Base-by-base conservation (phyloP, 306 rosid genomes). In the Hippophae tibetana region DNA sequence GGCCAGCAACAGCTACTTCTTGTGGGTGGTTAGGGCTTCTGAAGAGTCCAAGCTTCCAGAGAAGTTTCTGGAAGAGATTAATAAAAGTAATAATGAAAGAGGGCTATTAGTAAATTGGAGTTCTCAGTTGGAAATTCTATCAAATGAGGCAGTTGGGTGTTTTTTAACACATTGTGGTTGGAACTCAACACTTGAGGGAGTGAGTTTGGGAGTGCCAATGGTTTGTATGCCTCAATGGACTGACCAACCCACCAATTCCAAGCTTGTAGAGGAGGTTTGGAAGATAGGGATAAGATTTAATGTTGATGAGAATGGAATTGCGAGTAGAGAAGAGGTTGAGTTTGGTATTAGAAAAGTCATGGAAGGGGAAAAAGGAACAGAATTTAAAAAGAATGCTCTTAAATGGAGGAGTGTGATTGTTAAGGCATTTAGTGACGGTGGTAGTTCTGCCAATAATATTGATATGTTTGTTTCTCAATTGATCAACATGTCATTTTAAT, bases 201-300 rank as follows among this genome's bases (percentile, higher is more conserved):
- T 82, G 50, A 64, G 87, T 48, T 67, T 78, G 52, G 84, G 80
- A 10, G 80, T 82, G 56, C 84, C 84, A 8, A 78, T 78, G 82
- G 64, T 82, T 23, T 75, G 63, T 56, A 68, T 82, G 63, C 84
- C 87, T 11, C 82, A 75, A 3, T 82, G 82, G 84, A 75, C 84
- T 0, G 87, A 78, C 68, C 87, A 78, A 11, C 77, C 82, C n/a
- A 53, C 73, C 6, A 56, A 73, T 73, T 78, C 87, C 7, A 82
- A 82, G 45, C 68, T 49, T 48, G 66, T 76, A 10, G 72, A 72
- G 69, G 69, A 59, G 70, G 52, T 82, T 0, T 82, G 82, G 87
- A 78, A 78, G 67, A 76, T 76, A 3, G 84, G 87, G 9, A 46
- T 78, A 0, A 70, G 80, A 56, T 82, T 82, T 7, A 71, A 47